These are phyloP conservation scores for Jamesozyma spencerorum DNA, from an alignment of 805 yeast genomes.

Conservation along the genomic window DNA sequence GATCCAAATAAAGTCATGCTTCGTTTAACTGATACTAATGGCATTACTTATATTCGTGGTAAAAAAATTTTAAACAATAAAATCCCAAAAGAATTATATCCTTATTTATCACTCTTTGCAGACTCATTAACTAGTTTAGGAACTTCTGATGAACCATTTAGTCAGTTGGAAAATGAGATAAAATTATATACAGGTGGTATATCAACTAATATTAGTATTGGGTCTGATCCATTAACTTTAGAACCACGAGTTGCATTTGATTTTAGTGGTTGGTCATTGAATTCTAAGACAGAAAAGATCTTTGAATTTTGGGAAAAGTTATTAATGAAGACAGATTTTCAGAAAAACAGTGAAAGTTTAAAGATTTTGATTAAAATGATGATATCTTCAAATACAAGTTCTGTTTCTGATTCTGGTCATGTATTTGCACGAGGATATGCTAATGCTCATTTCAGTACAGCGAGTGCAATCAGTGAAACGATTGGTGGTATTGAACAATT, in stretches of 20 bases:
- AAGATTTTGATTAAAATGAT: conserved; percentile 61
- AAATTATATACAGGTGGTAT: conserved; percentile 81
- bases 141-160: conserved; percentile 60
- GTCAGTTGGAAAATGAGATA: conserved; percentile 76
- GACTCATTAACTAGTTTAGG: conserved; percentile 81
- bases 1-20: conserved; percentile 29
- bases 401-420: conserved; percentile 83
- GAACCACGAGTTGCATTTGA: conserved; percentile 46
- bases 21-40: conserved; percentile 65
- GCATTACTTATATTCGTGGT: conserved; percentile 69
- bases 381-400: conserved; percentile 68
- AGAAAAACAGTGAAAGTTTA: conserved; percentile 54
- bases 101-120: conserved; percentile 67
- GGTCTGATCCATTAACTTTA: conserved; percentile 44
- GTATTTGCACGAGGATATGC: conserved; percentile 66
- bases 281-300: conserved; percentile 50
- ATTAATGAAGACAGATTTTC: conserved; percentile 59
- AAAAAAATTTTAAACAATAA: conserved; percentile 44
- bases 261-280: conserved; percentile 61
- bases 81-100: conserved; percentile 54
- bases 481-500: conserved; percentile 74
- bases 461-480: conserved; percentile 51
- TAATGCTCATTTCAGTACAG: conserved; percentile 50
- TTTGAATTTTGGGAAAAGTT: conserved; percentile 61
- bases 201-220: conserved; percentile 48